Base-by-base conservation (phyloP, 352 stramenopile species). In the Pythium aphanidermatum region DNA sequence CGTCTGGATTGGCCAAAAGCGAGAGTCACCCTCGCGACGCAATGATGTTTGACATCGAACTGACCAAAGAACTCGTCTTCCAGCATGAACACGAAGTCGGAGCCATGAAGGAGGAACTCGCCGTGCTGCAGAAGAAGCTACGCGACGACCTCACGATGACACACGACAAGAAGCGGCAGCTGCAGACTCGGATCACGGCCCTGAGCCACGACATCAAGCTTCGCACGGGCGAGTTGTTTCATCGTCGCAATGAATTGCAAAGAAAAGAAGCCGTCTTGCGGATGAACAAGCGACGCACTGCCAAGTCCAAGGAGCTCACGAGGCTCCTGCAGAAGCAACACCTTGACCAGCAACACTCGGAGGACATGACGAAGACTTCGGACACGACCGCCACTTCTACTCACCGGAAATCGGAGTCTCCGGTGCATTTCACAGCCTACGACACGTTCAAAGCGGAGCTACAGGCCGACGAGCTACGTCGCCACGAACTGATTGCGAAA, bases 211-310 rank as follows among this genome's bases (percentile, higher is more conserved):
- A 82, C 4, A 58, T 90, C 45, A 80, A 85, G 50, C 73, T 74
- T 19, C 68, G 70, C 13, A 75, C 71, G 0, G 80, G 74, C 9
- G 77, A 88, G 26, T 38, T 88, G 14, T 92, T 78, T 40, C 76
- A 90, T 48, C 72, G 80, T 14, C 70, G 65, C 46, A 89, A 92
- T 52, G 74, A 89, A 36, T 58, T 92, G 12, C 74, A 71, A 25
- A 68, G 70, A 21, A 83, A 83, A 28, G 69, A 80, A 37, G 54
- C 60, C 12, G 67, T 69, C 39, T 25, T 65, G 17, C 36, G 50
- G 7, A 45, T 65, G 42, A 50, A 59, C 26, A 55, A 45, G 16
- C 47, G 48, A 16, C 55, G 43, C 6, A 11, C 24, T 13, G 28
- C 4, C 13, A 46, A 35, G 11, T 24, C 44, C 25, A 48, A 41